Percentiles rank a stretch among this genome's conserved stretches.
phyloP scores from a whole-genome alignment of 805 yeast genomes.

The Candida schatavii region DNA sequence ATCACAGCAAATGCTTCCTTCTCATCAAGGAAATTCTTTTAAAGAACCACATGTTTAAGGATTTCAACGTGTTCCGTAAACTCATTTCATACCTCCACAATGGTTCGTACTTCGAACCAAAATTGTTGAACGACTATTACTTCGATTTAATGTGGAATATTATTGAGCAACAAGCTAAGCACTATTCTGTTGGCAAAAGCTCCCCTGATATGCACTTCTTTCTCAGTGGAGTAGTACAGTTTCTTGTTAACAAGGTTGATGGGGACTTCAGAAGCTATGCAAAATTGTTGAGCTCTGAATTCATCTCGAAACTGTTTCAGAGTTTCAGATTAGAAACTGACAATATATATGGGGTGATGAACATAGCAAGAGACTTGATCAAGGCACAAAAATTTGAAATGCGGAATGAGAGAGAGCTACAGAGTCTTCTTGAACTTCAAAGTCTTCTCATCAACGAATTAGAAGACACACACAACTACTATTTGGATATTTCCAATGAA shows the following conservation, averaged over 20 bases:
- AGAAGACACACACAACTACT: conserved; percentile 39
- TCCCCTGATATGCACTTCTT: conserved; percentile 22
- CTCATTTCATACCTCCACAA: conserved; percentile 26
- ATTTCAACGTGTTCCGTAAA: conserved; percentile 27
- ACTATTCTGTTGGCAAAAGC: conserved; percentile 16
- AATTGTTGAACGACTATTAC: conserved; percentile 23
- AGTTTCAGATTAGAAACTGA: conserved; percentile 24
- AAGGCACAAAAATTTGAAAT: not conserved
- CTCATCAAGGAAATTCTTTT: conserved; percentile 34
- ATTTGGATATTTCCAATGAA: conserved; percentile 26
- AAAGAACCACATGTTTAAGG: conserved; percentile 27
- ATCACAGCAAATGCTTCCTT: conserved; percentile 32
- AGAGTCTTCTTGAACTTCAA: conserved; percentile 19
- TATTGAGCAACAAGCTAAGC: conserved; percentile 31
- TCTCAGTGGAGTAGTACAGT: conserved; percentile 27
- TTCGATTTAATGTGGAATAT: conserved; percentile 30
- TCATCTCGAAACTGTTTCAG: conserved; percentile 25
- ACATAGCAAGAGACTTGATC: conserved; percentile 21
- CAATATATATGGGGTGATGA: conserved; percentile 31
- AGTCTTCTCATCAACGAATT: conserved; percentile 31
- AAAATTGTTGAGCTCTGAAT: conserved; percentile 26
- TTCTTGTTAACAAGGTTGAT: conserved; percentile 17
- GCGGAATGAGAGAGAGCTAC: not conserved
- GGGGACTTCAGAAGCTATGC: not conserved
- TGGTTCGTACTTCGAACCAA: conserved; percentile 18